These are phyloP conservation scores for Bretziella fagacearum DNA, from an alignment of 2,329 filamentous ascomycete genomes.

Conservation along the genomic window DNA sequence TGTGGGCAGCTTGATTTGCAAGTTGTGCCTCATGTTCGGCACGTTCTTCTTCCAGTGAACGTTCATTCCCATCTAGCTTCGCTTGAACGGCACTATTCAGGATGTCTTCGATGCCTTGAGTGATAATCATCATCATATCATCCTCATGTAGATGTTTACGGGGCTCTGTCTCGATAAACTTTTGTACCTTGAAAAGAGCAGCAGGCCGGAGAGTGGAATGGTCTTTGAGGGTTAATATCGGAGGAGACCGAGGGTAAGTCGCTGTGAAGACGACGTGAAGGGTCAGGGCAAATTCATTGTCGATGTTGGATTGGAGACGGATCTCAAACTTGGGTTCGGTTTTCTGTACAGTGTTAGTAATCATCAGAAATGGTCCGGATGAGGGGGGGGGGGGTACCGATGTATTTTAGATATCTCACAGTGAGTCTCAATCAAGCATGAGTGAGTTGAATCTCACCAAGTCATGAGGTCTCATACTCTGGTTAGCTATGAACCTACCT, in stretches of 20 bases:
- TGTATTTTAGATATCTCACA: too few relatives aligned
- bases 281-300: constrained; percentile 52
- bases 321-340: constrained; percentile 72
- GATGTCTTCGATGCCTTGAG: constrained; percentile 54
- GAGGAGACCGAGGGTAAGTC: constrained; percentile 76
- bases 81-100: constrained; percentile 73
- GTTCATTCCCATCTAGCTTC: constrained; percentile 54
- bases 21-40: constrained; percentile 63
- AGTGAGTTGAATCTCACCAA: constrained; percentile 2
- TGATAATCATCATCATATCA: constrained; percentile 47
- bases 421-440: too few relatives aligned
- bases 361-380: neutral
- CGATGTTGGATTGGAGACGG: constrained; percentile 53
- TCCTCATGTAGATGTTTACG: constrained; percentile 35
- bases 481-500: constrained; percentile 45
- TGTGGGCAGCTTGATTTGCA: constrained; percentile 40
- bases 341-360: constrained; percentile 35
- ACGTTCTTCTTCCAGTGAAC: constrained; percentile 79
- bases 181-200: constrained; percentile 53
- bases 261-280: constrained; percentile 71
- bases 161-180: constrained; percentile 42
- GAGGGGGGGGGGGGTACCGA: too few relatives aligned
- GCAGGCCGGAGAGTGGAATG: constrained; percentile 48
- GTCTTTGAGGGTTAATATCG: constrained; percentile 52
- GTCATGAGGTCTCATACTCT: neutral